Evolutionary conservation across 2,329 filamentous ascomycete species (phyloP), one percentile per base, ranked within the genome.

Genomic region (Aureobasidium vineae): DNA sequence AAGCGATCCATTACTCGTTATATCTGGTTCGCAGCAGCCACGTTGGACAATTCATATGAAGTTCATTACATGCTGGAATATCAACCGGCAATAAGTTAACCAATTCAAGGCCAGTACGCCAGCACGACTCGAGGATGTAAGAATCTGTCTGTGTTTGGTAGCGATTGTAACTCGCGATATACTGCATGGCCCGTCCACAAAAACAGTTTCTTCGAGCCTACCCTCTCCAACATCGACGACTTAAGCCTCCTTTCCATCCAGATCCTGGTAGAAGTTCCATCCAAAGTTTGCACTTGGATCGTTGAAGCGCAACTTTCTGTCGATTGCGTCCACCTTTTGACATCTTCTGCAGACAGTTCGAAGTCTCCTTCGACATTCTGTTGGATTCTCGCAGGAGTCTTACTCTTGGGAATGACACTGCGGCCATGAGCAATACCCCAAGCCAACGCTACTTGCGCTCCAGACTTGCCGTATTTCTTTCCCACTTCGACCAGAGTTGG

Each of bases 261-360:
- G 71, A 73, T 86, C 85, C 1, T 73, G 70, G 70, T 85, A 88
- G 70, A 87, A 86, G 8, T 85, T 77, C 74, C 82, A 85, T 3
- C 84, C 81, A 76, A 88, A 88, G 26, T 76, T 77, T 7, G 72
- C 76, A 50, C 80, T 83, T 5, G 85, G 81, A 72, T 88, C 85
- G 66, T 88, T 88, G 72, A 88, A 88, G 49, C 86, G 78, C 70
- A 86, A 53, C 75, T 87, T 87, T 77, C 83, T 86, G 72, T 89
- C 85, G 23, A 88, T 77, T 0, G 68, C 71, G 45, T 80, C 77
- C 61, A 87, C 83, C 76, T 82, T 84, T 83, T 75, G 71, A 89
- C 75, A 71, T 90, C 87, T 60, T 83, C 83, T 0, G 73, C 70
- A 1, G 81, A 80, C 31, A 90, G 78, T 72, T 84, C 82, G 74